Percentiles rank a stretch among this genome's conserved stretches.
Conservation (phyloP, 139 green algal species). For the Chlorella ohadii region DNA sequence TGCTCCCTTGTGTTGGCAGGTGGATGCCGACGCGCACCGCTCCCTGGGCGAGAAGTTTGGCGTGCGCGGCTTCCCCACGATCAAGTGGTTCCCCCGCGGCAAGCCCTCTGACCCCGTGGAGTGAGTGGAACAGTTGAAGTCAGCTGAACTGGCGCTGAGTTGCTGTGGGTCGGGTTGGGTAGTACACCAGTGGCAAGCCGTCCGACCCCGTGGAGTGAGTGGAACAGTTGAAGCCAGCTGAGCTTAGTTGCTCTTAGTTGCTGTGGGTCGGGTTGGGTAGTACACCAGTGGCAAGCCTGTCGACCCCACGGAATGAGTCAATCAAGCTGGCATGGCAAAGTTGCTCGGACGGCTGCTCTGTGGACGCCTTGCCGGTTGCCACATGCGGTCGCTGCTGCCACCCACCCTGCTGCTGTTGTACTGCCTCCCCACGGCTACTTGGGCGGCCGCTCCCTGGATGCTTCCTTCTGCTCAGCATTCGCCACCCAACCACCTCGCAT, state of each 20-base stretch:
- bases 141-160: no score
- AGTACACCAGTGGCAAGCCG: conserved; percentile 28
- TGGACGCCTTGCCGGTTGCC: no score
- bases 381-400: no score
- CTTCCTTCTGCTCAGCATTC: no score
- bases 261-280: no score
- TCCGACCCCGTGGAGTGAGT: conserved; percentile 20
- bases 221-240: no score
- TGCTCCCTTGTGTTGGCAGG: no score
- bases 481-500: background rate
- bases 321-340: no score
- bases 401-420: no score
- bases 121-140: background rate
- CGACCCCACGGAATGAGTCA: conserved; percentile 23
- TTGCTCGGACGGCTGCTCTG: no score
- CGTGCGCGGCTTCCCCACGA: conserved; percentile 86
- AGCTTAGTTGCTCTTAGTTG: no score
- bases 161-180: no score
- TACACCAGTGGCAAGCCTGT: conserved; percentile 24
- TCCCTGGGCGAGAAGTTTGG: conserved; percentile 73
- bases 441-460: background rate
- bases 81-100: conserved; percentile 65
- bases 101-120: conserved; percentile 15
- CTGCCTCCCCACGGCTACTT: background rate
- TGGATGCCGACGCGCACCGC: conserved; percentile 83